Evolutionary conservation across 1,284 basidiomycete species (phyloP).

Genomic region (Sanghuangporus sanghuang): DNA sequence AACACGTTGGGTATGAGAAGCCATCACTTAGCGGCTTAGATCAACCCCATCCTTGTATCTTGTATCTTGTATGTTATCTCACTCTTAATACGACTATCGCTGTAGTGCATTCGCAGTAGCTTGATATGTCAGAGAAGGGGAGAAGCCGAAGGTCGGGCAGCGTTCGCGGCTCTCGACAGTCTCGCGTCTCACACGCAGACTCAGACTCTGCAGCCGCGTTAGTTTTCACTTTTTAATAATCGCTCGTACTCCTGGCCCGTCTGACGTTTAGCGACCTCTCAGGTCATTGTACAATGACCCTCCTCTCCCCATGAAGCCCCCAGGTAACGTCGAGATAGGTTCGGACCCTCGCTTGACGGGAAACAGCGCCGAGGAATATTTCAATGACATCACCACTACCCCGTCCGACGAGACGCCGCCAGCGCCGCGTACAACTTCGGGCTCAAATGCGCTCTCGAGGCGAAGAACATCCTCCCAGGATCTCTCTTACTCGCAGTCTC

Average conservation of each 20-base stretch:
- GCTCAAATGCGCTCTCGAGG: conserved; percentile 1
- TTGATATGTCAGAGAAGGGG: background rate
- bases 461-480: conserved; percentile 5
- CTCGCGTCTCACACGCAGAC: background rate
- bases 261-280: background rate
- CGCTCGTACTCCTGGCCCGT: background rate
- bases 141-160: background rate
- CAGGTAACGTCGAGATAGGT: background rate
- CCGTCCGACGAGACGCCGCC: conserved; percentile 2
- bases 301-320: conserved; percentile 2
- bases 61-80: background rate
- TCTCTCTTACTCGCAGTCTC: conserved; percentile 3
- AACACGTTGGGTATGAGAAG: conserved; percentile 1
- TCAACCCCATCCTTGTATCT: background rate
- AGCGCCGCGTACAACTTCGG: background rate
- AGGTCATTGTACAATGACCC: background rate
- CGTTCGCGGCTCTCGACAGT: conserved; percentile 3
- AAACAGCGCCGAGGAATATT: conserved; percentile 11
- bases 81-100: background rate
- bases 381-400: background rate
- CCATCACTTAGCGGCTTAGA: background rate
- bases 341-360: background rate
- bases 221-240: background rate
- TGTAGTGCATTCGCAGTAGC: background rate
- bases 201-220: background rate